A percentile compares a stretch with the other conserved stretches of the same genome.
phyloP scores from a whole-genome alignment of 164 flowering plant genomes.

The Paratinospora sagittata region DNA sequence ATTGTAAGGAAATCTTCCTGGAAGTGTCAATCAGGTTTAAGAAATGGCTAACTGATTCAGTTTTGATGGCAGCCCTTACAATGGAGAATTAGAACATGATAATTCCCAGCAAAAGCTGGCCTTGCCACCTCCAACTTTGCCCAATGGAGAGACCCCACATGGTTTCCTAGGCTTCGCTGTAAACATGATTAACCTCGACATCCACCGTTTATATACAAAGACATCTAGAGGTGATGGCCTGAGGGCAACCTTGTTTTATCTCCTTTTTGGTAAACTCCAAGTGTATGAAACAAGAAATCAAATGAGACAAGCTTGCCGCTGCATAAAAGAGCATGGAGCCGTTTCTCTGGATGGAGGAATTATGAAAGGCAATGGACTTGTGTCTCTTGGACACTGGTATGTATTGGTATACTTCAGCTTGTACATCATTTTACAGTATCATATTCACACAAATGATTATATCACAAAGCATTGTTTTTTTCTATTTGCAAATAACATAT shows the following conservation, averaged over 20 bases:
- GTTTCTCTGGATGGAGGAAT: constrained; percentile 71
- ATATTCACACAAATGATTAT: background rate
- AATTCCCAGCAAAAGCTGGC: constrained; percentile 33
- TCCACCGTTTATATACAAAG: constrained; percentile 17
- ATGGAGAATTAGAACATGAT: constrained; percentile 20
- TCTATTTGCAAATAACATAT: background rate
- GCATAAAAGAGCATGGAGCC: constrained; percentile 40
- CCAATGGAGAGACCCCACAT: constrained; percentile 29
- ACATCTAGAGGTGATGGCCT: constrained; percentile 49
- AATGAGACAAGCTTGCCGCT: constrained; percentile 35
- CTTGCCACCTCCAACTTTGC: constrained; percentile 35
- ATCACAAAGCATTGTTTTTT: background rate
- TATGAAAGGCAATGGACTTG: constrained; percentile 37
- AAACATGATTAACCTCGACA: constrained; percentile 49
- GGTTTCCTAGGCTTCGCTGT: constrained; percentile 70
- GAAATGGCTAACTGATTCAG: background rate
- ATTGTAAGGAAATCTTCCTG: background rate
- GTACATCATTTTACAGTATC: background rate
- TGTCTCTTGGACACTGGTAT: constrained; percentile 48
- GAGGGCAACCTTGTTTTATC: constrained; percentile 59
- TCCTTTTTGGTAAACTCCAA: constrained; percentile 59
- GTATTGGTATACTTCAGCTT: background rate
- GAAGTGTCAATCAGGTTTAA: background rate
- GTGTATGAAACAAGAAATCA: constrained; percentile 48
- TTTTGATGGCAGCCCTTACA: constrained; percentile 40